A percentile compares a stretch with the other conserved stretches of the same genome.
Evolutionary conservation across 1,284 basidiomycete species (phyloP).

Genomic region (Marasmius fiardii): DNA sequence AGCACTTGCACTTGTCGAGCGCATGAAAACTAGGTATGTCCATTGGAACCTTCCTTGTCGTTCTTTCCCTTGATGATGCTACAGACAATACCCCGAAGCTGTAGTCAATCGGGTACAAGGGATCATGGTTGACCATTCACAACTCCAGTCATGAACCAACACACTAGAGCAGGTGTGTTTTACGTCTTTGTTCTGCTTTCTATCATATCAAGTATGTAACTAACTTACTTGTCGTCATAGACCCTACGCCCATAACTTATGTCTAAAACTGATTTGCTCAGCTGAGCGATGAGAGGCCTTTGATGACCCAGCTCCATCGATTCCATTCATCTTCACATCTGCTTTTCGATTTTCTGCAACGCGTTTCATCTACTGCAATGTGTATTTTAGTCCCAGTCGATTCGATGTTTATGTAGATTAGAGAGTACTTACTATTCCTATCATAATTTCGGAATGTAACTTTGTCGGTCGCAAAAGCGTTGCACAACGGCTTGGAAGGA

Average conservation of each 20-base stretch:
- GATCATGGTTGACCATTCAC: slow-evolving; percentile 55
- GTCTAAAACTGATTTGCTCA: neutral
- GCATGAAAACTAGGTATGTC: slow-evolving; percentile 72
- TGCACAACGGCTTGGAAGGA: too few species aligned
- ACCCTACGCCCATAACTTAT: slow-evolving; percentile 4
- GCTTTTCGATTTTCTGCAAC: neutral
- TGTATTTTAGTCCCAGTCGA: neutral
- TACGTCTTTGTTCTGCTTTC: neutral
- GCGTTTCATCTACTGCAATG: neutral
- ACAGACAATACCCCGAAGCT: slow-evolving; percentile 70
- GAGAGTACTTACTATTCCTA: neutral
- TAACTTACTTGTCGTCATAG: slow-evolving; percentile 3
- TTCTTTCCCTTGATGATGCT: neutral
- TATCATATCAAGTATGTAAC: neutral
- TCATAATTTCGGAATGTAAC: too few species aligned
- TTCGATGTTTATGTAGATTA: neutral
- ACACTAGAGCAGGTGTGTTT: neutral
- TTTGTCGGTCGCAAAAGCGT: too few species aligned
- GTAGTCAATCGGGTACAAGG: slow-evolving; percentile 65
- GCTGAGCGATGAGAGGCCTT: neutral
- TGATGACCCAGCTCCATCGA: neutral
- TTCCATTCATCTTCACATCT: neutral
- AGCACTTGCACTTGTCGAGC: slow-evolving; percentile 70
- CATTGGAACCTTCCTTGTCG: slow-evolving; percentile 3
- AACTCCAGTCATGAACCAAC: slow-evolving; percentile 20